These are phyloP conservation scores for Podospora pseudoanserina DNA, from an alignment of 495 filamentous ascomycete species.

Conservation along the genomic window DNA sequence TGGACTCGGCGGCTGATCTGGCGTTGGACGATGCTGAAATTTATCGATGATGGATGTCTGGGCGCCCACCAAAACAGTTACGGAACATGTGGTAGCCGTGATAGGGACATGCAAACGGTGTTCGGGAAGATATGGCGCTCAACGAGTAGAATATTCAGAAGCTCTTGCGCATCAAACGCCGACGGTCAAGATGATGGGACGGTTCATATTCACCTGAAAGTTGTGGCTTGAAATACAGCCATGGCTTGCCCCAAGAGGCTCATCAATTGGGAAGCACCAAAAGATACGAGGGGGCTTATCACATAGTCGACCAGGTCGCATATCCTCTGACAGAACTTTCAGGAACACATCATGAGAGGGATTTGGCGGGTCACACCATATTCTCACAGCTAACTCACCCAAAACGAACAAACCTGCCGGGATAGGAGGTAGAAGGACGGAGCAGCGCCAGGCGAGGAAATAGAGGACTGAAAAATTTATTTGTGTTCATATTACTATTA, in stretches of 20 bases:
- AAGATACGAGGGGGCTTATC: neutral
- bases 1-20: constrained; percentile 27
- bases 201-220: neutral
- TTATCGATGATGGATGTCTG: neutral
- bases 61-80: neutral
- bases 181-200: neutral
- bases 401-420: too few relatives aligned
- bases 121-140: neutral
- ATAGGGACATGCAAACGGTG: neutral
- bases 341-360: neutral
- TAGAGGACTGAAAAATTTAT: neutral
- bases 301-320: neutral
- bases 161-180: neutral
- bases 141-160: neutral
- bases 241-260: neutral
- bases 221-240: neutral
- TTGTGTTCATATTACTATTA: neutral
- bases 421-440: neutral
- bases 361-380: neutral
- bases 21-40: constrained; percentile 25
- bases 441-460: neutral
- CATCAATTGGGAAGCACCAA: neutral
- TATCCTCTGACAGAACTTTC: neutral
- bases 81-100: neutral
- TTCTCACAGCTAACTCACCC: too few relatives aligned